phyloP scores from a whole-genome alignment of 257 asterid genomes.

The Solanum habrochaites region DNA sequence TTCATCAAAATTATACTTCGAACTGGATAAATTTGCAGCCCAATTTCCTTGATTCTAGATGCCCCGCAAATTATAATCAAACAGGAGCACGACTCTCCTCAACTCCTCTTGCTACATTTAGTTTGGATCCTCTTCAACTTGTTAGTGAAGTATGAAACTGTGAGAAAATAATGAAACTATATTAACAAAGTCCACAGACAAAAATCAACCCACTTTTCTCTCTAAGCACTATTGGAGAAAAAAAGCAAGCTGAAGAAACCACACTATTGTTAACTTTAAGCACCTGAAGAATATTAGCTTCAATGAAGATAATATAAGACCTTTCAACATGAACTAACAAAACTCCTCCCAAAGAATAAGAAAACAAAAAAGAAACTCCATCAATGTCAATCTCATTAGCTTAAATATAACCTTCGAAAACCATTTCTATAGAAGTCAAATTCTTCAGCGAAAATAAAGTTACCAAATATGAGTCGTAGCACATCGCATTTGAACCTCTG shows the following conservation, averaged over 20 bases:
- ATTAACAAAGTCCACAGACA: background rate
- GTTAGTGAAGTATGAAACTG: background rate
- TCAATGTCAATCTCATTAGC: background rate
- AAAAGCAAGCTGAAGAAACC: too few relatives aligned
- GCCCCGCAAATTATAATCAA: background rate
- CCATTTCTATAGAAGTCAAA: too few relatives aligned
- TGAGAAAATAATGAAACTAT: background rate
- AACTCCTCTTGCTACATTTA: too few relatives aligned
- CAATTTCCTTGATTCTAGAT: background rate
- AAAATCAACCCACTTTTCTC: background rate
- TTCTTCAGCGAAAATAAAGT: background rate
- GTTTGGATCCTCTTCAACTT: background rate
- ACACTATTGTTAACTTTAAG: background rate
- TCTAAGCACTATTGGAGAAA: background rate
- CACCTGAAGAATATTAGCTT: background rate
- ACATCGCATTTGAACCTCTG: background rate
- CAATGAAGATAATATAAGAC: background rate
- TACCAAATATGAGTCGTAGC: background rate
- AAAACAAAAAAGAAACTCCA: background rate
- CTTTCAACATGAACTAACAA: background rate
- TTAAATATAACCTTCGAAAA: background rate
- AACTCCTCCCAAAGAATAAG: background rate
- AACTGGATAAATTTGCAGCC: constrained; percentile 3
- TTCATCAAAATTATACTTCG: constrained; percentile 32
- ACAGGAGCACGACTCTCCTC: constrained; percentile 28